These are phyloP conservation scores for Hortiboletus flavorubellus DNA, from an alignment of 768 basidiomycete genomes.

Conservation along the genomic window DNA sequence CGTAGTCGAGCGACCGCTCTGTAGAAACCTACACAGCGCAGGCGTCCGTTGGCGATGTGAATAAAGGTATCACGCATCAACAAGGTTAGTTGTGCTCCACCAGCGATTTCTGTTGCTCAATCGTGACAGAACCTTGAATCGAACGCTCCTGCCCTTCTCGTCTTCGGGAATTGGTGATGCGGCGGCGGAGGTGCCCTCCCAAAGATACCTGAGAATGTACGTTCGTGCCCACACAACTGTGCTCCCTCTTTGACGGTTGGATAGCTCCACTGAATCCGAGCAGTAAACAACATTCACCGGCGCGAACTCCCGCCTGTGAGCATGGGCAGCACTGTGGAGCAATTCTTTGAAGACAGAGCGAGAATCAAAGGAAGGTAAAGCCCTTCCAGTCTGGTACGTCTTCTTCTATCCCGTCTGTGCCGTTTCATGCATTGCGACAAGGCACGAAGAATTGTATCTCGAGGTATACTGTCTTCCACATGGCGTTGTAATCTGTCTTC, in stretches of 20 bases:
- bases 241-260: background rate
- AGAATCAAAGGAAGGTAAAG: slow-evolving; percentile 54
- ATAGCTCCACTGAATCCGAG: slow-evolving; percentile 88
- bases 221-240: slow-evolving; percentile 8
- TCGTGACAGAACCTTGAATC: slow-evolving; percentile 72
- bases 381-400: slow-evolving; percentile 80
- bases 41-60: slow-evolving; percentile 81
- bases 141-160: slow-evolving; percentile 69
- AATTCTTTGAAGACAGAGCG: slow-evolving; percentile 74
- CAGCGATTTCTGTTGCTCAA: background rate
- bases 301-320: slow-evolving; percentile 81
- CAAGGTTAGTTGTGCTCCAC: slow-evolving; percentile 53
- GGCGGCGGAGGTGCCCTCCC: slow-evolving; percentile 86
- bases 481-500: background rate
- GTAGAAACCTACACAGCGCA: slow-evolving; percentile 90
- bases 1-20: background rate
- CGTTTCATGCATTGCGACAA: slow-evolving; percentile 5
- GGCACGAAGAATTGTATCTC: slow-evolving; percentile 74
- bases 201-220: slow-evolving; percentile 92
- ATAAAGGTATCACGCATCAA: slow-evolving; percentile 80
- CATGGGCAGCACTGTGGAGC: slow-evolving; percentile 88
- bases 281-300: slow-evolving; percentile 66
- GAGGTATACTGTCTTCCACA: slow-evolving; percentile 49
- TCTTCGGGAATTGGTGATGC: slow-evolving; percentile 92
- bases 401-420: background rate